Percentiles rank a stretch among this genome's conserved stretches.
These are phyloP conservation scores for Fusarium sp. DNA, from an alignment of 2,329 filamentous ascomycete species.

Conservation along the genomic window DNA sequence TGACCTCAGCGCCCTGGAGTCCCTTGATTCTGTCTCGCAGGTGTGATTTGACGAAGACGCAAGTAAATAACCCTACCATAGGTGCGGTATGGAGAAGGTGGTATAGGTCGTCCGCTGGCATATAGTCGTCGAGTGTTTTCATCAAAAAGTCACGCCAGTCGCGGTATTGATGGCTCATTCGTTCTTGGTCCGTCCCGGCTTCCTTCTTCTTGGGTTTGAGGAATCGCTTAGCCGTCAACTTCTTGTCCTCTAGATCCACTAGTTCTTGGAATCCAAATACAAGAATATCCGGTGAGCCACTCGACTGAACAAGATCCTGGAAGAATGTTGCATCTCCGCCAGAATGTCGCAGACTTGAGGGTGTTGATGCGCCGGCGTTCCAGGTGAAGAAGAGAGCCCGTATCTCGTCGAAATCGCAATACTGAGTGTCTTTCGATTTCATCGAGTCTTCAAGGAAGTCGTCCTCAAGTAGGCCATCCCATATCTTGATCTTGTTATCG, in stretches of 20 bases:
- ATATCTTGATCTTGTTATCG: constrained; percentile 85
- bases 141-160: constrained; percentile 95
- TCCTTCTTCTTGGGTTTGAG: constrained; percentile 92
- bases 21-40: constrained; percentile 82
- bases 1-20: constrained; percentile 85
- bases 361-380: constrained; percentile 98
- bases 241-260: constrained; percentile 98
- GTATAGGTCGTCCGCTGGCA: constrained; percentile 82
- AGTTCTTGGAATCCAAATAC: constrained; percentile 98
- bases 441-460: constrained; percentile 95
- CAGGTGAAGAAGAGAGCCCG: constrained; percentile 88
- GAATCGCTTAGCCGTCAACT: constrained; percentile 94
- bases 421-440: constrained; percentile 85
- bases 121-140: constrained; percentile 84
- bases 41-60: constrained; percentile 89
- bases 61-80: constrained; percentile 94
- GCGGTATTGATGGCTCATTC: constrained; percentile 97
- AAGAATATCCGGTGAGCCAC: constrained; percentile 86
- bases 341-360: constrained; percentile 79
- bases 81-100: constrained; percentile 87
- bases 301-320: constrained; percentile 80
- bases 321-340: constrained; percentile 82
- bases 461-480: constrained; percentile 93
- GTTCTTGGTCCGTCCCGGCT: constrained; percentile 82
- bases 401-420: constrained; percentile 87